These are phyloP conservation scores for Penicillium bovifimosum DNA, from an alignment of 495 filamentous ascomycete species.

Conservation along the genomic window DNA sequence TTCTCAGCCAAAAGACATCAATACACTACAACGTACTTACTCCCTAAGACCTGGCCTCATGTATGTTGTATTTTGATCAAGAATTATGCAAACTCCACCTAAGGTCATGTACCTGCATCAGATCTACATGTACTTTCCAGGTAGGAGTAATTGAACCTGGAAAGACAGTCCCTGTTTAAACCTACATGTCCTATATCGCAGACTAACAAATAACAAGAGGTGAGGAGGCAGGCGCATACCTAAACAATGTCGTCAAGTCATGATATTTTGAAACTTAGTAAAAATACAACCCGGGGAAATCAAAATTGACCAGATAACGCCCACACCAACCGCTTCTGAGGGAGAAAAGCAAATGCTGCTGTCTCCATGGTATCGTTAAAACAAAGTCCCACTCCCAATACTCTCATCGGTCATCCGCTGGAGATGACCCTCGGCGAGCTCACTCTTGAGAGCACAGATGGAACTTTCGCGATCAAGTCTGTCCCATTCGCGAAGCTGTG, in stretches of 20 bases:
- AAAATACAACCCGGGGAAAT: too few species aligned
- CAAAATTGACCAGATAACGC: neutral
- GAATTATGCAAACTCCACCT: too few species aligned
- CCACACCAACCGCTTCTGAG: neutral
- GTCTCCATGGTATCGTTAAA: conserved; percentile 20
- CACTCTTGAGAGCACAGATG: conserved; percentile 53
- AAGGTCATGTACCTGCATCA: too few species aligned
- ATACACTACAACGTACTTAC: too few species aligned
- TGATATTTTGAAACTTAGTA: neutral
- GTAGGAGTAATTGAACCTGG: too few species aligned
- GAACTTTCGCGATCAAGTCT: conserved; percentile 52
- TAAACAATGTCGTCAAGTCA: neutral
- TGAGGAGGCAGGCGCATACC: neutral
- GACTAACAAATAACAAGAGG: too few species aligned
- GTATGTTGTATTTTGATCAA: too few species aligned
- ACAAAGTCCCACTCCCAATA: conserved; percentile 37
- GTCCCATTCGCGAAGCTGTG: conserved; percentile 54
- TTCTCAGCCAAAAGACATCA: too few species aligned
- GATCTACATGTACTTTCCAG: too few species aligned
- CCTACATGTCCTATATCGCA: too few species aligned
- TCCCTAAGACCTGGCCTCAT: too few species aligned
- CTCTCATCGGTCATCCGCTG: conserved; percentile 53
- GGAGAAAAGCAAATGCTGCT: neutral
- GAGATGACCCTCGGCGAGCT: conserved; percentile 57
- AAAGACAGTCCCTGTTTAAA: too few species aligned